phyloP scores from a whole-genome alignment of 1,139 yeast genomes.

The Scheffersomyces segobiensis region DNA sequence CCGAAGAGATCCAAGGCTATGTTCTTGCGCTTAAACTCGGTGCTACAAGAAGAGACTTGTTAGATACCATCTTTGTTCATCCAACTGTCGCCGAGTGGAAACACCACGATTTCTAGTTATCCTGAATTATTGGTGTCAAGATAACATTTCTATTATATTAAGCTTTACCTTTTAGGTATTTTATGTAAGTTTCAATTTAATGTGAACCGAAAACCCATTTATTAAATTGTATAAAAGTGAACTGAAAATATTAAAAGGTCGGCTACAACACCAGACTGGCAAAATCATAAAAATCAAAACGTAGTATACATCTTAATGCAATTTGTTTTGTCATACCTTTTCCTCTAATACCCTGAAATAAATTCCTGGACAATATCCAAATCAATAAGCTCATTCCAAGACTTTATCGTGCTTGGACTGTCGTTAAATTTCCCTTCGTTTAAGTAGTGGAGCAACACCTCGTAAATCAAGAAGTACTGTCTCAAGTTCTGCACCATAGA shows the following conservation, averaged over 20 bases:
- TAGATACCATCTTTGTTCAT: conserved; percentile 55
- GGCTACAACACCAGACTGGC: not conserved
- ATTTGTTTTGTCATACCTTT: not conserved
- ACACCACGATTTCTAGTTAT: not conserved
- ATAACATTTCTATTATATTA: too few species aligned
- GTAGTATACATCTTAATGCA: not conserved
- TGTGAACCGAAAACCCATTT: not conserved
- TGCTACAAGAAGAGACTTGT: conserved; percentile 49
- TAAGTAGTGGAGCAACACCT: conserved; percentile 33
- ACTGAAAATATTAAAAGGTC: not conserved
- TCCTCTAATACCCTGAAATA: conserved; percentile 8
- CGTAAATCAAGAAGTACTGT: conserved; percentile 75
- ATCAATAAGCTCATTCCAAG: conserved; percentile 22
- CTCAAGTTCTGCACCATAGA: conserved; percentile 83
- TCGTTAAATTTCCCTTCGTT: conserved; percentile 9
- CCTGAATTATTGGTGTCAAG: too few species aligned
- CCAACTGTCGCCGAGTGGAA: not conserved
- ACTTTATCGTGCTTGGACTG: conserved; percentile 3
- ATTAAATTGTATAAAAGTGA: not conserved
- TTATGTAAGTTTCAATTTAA: not conserved
- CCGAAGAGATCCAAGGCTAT: not conserved
- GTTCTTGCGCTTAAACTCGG: not conserved
- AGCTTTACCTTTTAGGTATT: too few species aligned
- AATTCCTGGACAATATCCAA: conserved; percentile 26
- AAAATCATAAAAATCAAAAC: not conserved